Evolutionary conservation across 306 rosid species (phyloP).

Genomic region (Alnus glutinosa): DNA sequence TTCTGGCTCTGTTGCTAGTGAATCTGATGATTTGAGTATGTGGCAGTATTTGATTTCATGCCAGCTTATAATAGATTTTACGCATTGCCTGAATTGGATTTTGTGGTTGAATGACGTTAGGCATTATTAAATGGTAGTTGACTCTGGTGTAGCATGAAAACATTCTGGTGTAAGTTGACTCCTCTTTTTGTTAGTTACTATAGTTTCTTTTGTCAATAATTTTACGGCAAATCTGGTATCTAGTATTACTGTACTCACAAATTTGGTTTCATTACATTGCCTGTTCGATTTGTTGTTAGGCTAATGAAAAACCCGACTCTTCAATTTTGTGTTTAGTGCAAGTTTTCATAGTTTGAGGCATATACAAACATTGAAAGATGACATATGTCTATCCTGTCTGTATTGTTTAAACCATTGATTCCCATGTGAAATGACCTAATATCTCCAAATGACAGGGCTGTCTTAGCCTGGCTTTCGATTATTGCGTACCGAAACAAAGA

Average conservation of each 20-base stretch:
- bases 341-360: not conserved
- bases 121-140: not conserved
- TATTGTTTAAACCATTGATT: conserved; percentile 7
- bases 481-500: conserved; percentile 81
- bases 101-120: not conserved
- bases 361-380: not conserved
- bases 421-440: conserved; percentile 22
- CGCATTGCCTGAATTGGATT: not conserved
- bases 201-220: not conserved
- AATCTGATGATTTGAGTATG: not conserved
- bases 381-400: conserved; percentile 1
- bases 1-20: not conserved
- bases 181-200: not conserved
- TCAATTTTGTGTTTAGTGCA: not conserved
- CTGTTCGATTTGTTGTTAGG: not conserved
- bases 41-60: not conserved
- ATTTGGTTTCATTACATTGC: not conserved
- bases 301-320: not conserved
- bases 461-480: conserved; percentile 96
- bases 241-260: not conserved
- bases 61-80: not conserved
- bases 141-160: not conserved
- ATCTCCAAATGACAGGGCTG: conserved; percentile 68
- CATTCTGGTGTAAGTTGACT: not conserved
- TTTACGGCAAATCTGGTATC: not conserved